Conservation (phyloP, 768 basidiomycete species). For the Melanogaster broomeanus region DNA sequence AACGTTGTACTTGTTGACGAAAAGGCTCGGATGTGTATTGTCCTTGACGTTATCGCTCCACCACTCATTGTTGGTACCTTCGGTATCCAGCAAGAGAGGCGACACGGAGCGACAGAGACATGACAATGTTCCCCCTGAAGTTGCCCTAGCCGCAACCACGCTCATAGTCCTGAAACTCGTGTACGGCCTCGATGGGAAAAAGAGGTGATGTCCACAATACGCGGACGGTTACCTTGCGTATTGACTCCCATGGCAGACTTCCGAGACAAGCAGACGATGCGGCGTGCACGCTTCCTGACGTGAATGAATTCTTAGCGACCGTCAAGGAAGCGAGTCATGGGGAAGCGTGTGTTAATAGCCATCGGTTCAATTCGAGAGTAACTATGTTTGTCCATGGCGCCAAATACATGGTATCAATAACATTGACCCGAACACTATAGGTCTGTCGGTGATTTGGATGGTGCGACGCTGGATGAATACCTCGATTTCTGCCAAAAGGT, state of each 20-base stretch:
- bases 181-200: conserved; percentile 77
- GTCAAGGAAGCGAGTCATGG: conserved; percentile 41
- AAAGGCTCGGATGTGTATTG: conserved; percentile 55
- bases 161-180: conserved; percentile 81
- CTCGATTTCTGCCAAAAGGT: conserved; percentile 63
- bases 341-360: conserved; percentile 30
- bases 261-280: conserved; percentile 54
- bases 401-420: conserved; percentile 1
- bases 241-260: conserved; percentile 35
- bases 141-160: conserved; percentile 56
- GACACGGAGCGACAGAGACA: conserved; percentile 51
- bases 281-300: conserved; percentile 56
- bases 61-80: conserved; percentile 52
- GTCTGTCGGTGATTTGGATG: conserved; percentile 52
- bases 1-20: conserved; percentile 63
- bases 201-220: conserved; percentile 44
- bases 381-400: conserved; percentile 44
- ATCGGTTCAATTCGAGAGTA: conserved; percentile 45
- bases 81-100: conserved; percentile 34
- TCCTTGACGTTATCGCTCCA: conserved; percentile 64
- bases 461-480: conserved; percentile 60
- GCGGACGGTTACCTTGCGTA: conserved; percentile 2
- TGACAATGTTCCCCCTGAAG: conserved; percentile 71
- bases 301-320: conserved; percentile 47
- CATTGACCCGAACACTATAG: conserved; percentile 35